These are phyloP conservation scores for Hypericum perforatum DNA, from an alignment of 345 rosid genomes.

Conservation along the genomic window DNA sequence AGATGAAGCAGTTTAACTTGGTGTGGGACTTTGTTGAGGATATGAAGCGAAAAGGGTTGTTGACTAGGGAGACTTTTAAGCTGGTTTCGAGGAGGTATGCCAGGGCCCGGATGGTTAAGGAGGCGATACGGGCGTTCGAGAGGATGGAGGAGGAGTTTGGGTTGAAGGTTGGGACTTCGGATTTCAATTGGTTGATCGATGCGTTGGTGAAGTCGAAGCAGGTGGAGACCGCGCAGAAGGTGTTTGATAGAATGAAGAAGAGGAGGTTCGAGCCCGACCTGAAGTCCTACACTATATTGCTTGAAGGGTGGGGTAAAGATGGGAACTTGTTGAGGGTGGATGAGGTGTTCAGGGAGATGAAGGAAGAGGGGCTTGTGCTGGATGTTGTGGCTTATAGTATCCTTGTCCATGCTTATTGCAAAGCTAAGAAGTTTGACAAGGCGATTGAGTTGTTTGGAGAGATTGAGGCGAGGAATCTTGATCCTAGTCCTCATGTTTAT, in stretches of 20 bases:
- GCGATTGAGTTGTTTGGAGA: slow-evolving; percentile 46
- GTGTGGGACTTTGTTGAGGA: slow-evolving; percentile 54
- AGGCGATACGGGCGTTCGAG: slow-evolving; percentile 58
- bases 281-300: slow-evolving; percentile 61
- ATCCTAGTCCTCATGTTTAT: slow-evolving; percentile 62
- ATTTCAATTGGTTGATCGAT: slow-evolving; percentile 63
- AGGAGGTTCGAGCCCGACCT: slow-evolving; percentile 55
- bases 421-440: slow-evolving; percentile 41
- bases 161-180: slow-evolving; percentile 41
- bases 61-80: slow-evolving; percentile 66
- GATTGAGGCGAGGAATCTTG: slow-evolving; percentile 50
- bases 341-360: slow-evolving; percentile 67
- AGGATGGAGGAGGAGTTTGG: slow-evolving; percentile 75
- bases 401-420: slow-evolving; percentile 62
- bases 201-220: slow-evolving; percentile 56
- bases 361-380: slow-evolving; percentile 62
- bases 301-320: slow-evolving; percentile 82
- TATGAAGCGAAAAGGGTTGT: slow-evolving; percentile 51
- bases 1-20: slow-evolving; percentile 69
- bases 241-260: slow-evolving; percentile 75
- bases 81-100: slow-evolving; percentile 65
- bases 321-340: slow-evolving; percentile 43
- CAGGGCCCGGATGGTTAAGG: slow-evolving; percentile 56
- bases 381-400: slow-evolving; percentile 75
- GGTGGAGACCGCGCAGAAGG: slow-evolving; percentile 59